A percentile compares a stretch with the other conserved stretches of the same genome.
Conservation (phyloP, 1,139 yeast genomes). For the Pichia sp. region DNA sequence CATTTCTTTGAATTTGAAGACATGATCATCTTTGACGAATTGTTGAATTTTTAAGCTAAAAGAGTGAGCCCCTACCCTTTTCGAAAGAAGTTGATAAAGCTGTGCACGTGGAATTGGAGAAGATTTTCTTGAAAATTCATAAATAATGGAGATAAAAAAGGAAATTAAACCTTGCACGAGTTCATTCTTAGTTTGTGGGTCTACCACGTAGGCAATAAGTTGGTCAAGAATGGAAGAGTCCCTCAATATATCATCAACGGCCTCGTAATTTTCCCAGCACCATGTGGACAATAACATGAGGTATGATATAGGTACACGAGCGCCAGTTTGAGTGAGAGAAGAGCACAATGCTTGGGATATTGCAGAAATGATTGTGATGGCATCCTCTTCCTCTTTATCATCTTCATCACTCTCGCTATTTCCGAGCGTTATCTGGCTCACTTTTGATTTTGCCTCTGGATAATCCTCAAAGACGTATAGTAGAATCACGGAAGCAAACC, state of each 20-base stretch:
- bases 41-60: constrained; percentile 69
- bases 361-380: constrained; percentile 68
- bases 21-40: constrained; percentile 51
- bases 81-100: constrained; percentile 54
- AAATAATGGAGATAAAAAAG: constrained; percentile 65
- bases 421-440: constrained; percentile 58
- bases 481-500: constrained; percentile 75
- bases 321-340: constrained; percentile 56
- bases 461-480: constrained; percentile 56
- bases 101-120: constrained; percentile 67
- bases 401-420: constrained; percentile 54
- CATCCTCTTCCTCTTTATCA: too few relatives aligned
- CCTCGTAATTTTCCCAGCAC: constrained; percentile 70
- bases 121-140: constrained; percentile 67
- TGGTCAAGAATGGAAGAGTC: constrained; percentile 64
- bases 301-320: constrained; percentile 74
- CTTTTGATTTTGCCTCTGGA: constrained; percentile 42
- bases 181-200: constrained; percentile 49
- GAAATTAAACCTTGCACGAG: constrained; percentile 73
- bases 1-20: constrained; percentile 51
- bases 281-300: constrained; percentile 68
- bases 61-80: constrained; percentile 75
- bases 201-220: constrained; percentile 59
- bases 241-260: constrained; percentile 69
- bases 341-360: constrained; percentile 70